phyloP scores from a whole-genome alignment of 352 stramenopile genomes.

The Globisporangium cystogenes region DNA sequence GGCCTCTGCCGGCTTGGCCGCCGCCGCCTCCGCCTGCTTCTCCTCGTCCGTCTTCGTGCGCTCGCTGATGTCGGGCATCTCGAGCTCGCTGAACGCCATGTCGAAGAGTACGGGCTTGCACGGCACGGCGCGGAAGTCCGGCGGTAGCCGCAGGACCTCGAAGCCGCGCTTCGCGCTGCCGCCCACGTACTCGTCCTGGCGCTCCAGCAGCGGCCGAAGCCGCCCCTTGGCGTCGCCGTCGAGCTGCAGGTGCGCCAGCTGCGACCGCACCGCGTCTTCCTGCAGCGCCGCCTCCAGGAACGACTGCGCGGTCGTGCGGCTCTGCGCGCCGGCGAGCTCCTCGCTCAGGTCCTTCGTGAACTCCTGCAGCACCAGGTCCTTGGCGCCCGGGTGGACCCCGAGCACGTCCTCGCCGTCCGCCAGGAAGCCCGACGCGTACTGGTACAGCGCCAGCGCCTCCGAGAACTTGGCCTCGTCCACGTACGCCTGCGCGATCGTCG shows the following conservation, averaged over 20 bases:
- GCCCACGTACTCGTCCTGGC: conserved; percentile 47
- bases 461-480: conserved; percentile 58
- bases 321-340: conserved; percentile 60
- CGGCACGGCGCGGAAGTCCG: conserved; percentile 53
- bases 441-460: conserved; percentile 64
- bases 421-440: conserved; percentile 62
- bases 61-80: conserved; percentile 70
- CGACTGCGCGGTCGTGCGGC: conserved; percentile 62
- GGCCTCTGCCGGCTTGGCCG: conserved; percentile 29
- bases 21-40: conserved; percentile 53
- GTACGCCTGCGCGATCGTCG: conserved; percentile 65
- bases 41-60: conserved; percentile 75
- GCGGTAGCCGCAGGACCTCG: conserved; percentile 63
- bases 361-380: conserved; percentile 55
- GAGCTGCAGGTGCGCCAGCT: conserved; percentile 59
- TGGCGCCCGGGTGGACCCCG: conserved; percentile 44
- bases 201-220: conserved; percentile 39
- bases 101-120: conserved; percentile 83
- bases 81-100: conserved; percentile 76
- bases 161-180: conserved; percentile 43
- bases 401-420: conserved; percentile 55
- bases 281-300: conserved; percentile 60
- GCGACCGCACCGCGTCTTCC: conserved; percentile 48
- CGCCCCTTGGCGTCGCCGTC: conserved; percentile 9
- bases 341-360: conserved; percentile 52